phyloP scores from a whole-genome alignment of 139 green algal species.

The Coelastrella sp. region DNA sequence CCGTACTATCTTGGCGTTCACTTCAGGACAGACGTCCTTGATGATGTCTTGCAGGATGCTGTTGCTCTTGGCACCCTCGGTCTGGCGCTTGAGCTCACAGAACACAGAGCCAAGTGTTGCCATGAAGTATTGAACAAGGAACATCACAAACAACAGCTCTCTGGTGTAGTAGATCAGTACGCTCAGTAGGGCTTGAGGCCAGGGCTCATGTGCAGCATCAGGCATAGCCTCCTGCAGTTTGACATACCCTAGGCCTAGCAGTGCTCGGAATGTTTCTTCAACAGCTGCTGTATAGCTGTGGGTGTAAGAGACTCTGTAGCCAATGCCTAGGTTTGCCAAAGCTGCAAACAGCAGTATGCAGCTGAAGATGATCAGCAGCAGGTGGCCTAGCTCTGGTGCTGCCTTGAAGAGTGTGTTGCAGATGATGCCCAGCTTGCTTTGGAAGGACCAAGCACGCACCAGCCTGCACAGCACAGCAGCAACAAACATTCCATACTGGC shows the following conservation, averaged over 20 bases:
- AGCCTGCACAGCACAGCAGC: slow-evolving; percentile 48
- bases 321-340: slow-evolving; percentile 33
- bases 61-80: neutral
- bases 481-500: neutral
- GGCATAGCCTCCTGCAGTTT: neutral
- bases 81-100: slow-evolving; percentile 33
- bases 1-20: neutral
- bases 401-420: slow-evolving; percentile 43
- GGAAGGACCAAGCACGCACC: slow-evolving; percentile 52
- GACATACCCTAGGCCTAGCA: slow-evolving; percentile 43
- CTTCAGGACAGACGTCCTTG: neutral
- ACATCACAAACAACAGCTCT: slow-evolving; percentile 44
- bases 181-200: neutral
- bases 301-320: neutral
- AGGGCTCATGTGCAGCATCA: neutral
- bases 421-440: slow-evolving; percentile 60
- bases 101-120: slow-evolving; percentile 33
- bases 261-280: neutral
- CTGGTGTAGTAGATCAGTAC: slow-evolving; percentile 18
- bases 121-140: slow-evolving; percentile 58
- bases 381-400: slow-evolving; percentile 46
- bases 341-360: slow-evolving; percentile 39
- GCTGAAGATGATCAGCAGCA: slow-evolving; percentile 44
- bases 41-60: slow-evolving; percentile 40
- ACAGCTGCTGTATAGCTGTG: slow-evolving; percentile 21